Base-by-base conservation (phyloP, 2,329 filamentous ascomycete genomes). In the Phaeosphaeriaceae sp. region DNA sequence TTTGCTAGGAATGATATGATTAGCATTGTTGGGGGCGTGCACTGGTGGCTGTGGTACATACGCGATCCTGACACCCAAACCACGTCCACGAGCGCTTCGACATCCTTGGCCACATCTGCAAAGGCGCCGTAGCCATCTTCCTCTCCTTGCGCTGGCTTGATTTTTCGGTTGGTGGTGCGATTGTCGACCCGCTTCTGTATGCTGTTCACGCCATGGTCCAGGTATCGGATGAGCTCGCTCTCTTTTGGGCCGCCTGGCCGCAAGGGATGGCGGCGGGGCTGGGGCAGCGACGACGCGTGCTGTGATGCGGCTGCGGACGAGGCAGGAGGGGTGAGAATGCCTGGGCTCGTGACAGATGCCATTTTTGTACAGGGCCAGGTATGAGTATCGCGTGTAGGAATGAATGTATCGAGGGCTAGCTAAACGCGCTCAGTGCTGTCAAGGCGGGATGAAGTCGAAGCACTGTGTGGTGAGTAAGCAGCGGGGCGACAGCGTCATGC, bases 61-160 rank as follows among this genome's bases (percentile, higher is more conserved):
- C 93, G 93, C 22, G 94, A 97, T 10, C 91, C 92, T 28, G 89
- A 92, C 22, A 92, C 85, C 94, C 94, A 98, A 5, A 97, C 79
- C 8, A 96, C 85, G 75, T 96, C 90, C 17, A 97, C 80, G 13
- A 97, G 75, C 6, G 84, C 83, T 56, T 94, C 91, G 0, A 97
- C 77, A 70, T 97, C 93, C 56, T 82, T 86, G 54, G 88, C 92
- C 4, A 93, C 85, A 70, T 94, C 89, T 51, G 81, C 83, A 74
- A 94, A 91, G 52, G 79, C 86, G 54, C 82, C 80, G 63, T 89
- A 90, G 1, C 86, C 86, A 32, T 78, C 75, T 4, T 79, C 79
- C 15, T 77, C 73, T 26, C 74, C 73, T 6, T 59, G 55, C 19
- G 60, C 56, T n/a, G 54, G 61, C 73, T 85, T 85, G 22, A 82